Percentiles rank a stretch among this genome's conserved stretches.
phyloP scores from a whole-genome alignment of 2,329 filamentous ascomycete genomes.

The Waltergamsia citrina region DNA sequence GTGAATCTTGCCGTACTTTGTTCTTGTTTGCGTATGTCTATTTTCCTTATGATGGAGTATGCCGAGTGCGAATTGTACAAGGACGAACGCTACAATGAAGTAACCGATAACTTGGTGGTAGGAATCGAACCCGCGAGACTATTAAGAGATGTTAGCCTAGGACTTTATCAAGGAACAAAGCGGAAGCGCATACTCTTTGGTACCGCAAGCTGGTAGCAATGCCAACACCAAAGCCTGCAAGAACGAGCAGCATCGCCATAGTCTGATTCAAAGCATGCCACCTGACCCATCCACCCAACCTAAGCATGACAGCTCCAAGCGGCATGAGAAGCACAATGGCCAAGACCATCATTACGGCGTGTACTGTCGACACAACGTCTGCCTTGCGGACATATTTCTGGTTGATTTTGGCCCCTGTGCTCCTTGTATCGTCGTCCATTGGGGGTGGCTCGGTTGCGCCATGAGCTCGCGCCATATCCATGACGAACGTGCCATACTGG shows the following conservation, averaged over 20 bases:
- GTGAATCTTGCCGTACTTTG: slow-evolving; percentile 43
- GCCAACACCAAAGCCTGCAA: slow-evolving; percentile 42
- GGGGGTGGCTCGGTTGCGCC: slow-evolving; percentile 31
- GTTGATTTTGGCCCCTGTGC: slow-evolving; percentile 24
- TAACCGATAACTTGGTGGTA: slow-evolving; percentile 52
- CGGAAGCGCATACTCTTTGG: slow-evolving; percentile 37
- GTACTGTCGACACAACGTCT: slow-evolving; percentile 24
- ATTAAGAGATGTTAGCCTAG: background rate
- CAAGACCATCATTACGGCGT: slow-evolving; percentile 45
- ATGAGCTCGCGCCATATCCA: slow-evolving; percentile 44
- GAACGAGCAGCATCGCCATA: slow-evolving; percentile 34
- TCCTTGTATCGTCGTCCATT: slow-evolving; percentile 20
- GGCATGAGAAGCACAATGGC: slow-evolving; percentile 46
- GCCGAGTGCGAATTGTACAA: slow-evolving; percentile 44
- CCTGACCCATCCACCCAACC: slow-evolving; percentile 38
- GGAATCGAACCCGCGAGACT: slow-evolving; percentile 43
- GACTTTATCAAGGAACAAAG: slow-evolving; percentile 2
- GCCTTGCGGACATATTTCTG: slow-evolving; percentile 2
- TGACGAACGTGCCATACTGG: slow-evolving; percentile 42
- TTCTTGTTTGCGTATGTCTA: slow-evolving; percentile 34
- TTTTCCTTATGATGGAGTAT: slow-evolving; percentile 45
- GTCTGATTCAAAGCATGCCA: slow-evolving; percentile 47
- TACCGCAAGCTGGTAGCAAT: slow-evolving; percentile 43
- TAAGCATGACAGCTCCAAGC: slow-evolving; percentile 41
- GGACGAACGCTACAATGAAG: slow-evolving; percentile 38